Evolutionary conservation across 139 green algal species (phyloP), one percentile per base, ranked within the genome.

Genomic region (Chlorella vulgaris): DNA sequence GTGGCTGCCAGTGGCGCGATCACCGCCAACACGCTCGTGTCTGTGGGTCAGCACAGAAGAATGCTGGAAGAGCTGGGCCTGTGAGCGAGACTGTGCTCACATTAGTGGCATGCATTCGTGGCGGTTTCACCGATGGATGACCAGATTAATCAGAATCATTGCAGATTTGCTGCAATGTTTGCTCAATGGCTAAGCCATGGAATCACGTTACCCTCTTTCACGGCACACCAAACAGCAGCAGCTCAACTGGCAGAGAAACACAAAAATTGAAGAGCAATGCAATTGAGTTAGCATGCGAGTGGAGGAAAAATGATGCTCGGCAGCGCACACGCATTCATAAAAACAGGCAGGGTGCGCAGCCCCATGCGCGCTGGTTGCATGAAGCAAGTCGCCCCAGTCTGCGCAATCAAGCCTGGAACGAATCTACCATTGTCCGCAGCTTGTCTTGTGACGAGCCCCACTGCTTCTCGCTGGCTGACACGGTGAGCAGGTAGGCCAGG

Each of bases 1-100:
- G 94, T 92, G 38, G 94, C 94, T 31, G 94, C 93, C 38, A 89
- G 86, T 61, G 92, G 93, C 43, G 90, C 93, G 78, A 94, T 97
- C 43, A 84, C 85, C 5, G 94, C 94, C 62, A 98, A 98, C 89
- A 94, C 85, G 24, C 68, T 98, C 51, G 86, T 83, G 2, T 75
- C 85, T 2, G 84, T 97, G 7, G 87, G 87, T 76, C 74, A 89
- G 24, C 94, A 98, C 69, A 81, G 92, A 40, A 21, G 82, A 53
- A 79, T 97, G 81, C 87, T 98, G 58, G 76, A 92, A 19, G 77
- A 80, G 70, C 79, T 96, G 53, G 74, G 84, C 26, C 5, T 88
- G 21, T 88, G 51, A 87, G 19, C 38, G 19, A 28, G 22, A 7
- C 13, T 7, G 31, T 22, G 33, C 35, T 50, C 18, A 18, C 1